Evolutionary conservation across 2,329 filamentous ascomycete species (phyloP), one percentile per base, ranked within the genome.

Genomic region (Pyrenophora teres): DNA sequence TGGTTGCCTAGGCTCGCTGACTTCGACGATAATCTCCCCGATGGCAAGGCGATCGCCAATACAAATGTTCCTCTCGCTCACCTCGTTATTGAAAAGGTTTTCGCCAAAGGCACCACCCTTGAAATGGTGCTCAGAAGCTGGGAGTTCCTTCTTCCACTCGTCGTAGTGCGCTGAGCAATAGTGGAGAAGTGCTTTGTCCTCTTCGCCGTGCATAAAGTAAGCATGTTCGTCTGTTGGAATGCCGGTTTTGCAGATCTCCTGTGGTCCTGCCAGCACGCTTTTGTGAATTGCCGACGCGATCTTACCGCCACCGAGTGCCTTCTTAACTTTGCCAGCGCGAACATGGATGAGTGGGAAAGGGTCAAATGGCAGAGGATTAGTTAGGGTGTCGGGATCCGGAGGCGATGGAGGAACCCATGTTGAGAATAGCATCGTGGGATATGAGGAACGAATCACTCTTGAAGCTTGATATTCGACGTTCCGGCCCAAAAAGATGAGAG

Each of bases 11-110:
- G 85, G 85, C 19, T 87, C 73, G 55, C 79, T 82, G 19, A 87
- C 81, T 59, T 87, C 81, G 0, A 87, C 75, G 2, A 83, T 51
- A 0, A 83, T 76, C 2, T 39, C 71, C 0, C 80, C 69, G 6
- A 87, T 77, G 0, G 77, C 73, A 15, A 85, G 74, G 12, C 83
- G 73, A 59, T 88, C 86, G 18, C 86, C 85, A 44, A 88, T 85
- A 68, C 85, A 87, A 0, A 87, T 74, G 57, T 85, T 87, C 31
- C 79, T 77, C 72, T 88, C 86, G 60, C 85, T 87, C 75, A 87
- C 81, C 35, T 74, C 73, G 1, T 73, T 70, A 1, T 77, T 81
- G 33, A 86, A 83, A 3, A 88, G 74, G 60, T 88, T 88, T 72
- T 88, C 85, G 6, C 85, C 85, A 56, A 87, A 88, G 0, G 78